Conservation (phyloP, 768 basidiomycete species). For the Filobasidium floriforme region DNA sequence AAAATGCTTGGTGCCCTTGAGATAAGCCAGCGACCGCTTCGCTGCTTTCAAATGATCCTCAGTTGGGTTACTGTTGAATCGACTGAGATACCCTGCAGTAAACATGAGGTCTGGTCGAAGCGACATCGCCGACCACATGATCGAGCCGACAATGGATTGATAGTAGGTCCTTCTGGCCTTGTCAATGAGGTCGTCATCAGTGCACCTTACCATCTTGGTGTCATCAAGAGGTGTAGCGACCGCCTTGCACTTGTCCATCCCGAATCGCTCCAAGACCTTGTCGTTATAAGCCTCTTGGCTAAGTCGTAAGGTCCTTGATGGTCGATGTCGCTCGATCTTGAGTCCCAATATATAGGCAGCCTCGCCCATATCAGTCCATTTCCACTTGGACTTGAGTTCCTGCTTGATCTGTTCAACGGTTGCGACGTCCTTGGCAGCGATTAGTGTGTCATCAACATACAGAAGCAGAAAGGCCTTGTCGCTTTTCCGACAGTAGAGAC, state of each 20-base stretch:
- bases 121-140: slow-evolving; percentile 42
- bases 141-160: slow-evolving; percentile 29
- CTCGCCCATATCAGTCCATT: slow-evolving; percentile 18
- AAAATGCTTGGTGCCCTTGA: neutral
- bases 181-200: neutral
- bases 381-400: slow-evolving; percentile 15
- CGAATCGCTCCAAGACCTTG: slow-evolving; percentile 14
- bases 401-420: slow-evolving; percentile 9
- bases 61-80: slow-evolving; percentile 30
- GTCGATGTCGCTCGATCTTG: slow-evolving; percentile 14
- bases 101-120: slow-evolving; percentile 45
- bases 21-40: slow-evolving; percentile 25
- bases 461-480: slow-evolving; percentile 13
- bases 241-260: neutral
- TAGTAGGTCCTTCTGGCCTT: slow-evolving; percentile 1
- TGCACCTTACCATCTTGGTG: neutral
- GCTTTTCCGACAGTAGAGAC: slow-evolving; percentile 18
- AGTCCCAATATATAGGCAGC: slow-evolving; percentile 20
- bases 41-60: slow-evolving; percentile 24
- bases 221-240: slow-evolving; percentile 14
- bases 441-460: slow-evolving; percentile 26
- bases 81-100: slow-evolving; percentile 35
- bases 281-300: slow-evolving; percentile 24
- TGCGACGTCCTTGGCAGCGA: slow-evolving; percentile 3
- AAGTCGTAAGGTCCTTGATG: slow-evolving; percentile 4